A percentile compares a stretch with the other conserved stretches of the same genome.
Evolutionary conservation across 2,329 filamentous ascomycete genomes (phyloP).

Genomic region (Xylaria sp.): DNA sequence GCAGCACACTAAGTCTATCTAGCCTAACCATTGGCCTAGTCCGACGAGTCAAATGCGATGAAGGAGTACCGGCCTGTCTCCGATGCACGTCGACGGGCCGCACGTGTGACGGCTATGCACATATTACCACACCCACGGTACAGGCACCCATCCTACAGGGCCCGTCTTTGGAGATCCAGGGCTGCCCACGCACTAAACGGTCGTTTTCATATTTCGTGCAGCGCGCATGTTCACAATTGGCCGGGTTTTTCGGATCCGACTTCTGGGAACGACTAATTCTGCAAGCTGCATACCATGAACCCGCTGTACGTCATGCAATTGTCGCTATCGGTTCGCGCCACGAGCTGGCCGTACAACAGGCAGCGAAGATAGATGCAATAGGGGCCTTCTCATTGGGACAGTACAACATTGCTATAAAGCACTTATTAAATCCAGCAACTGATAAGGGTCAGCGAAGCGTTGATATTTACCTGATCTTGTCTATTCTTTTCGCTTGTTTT

Average conservation of each 20-base stretch:
- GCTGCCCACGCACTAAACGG: conserved; percentile 11
- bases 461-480: conserved; percentile 22
- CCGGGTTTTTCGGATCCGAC: conserved; percentile 29
- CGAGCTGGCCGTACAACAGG: conserved; percentile 14
- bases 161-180: conserved; percentile 17
- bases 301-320: conserved; percentile 27
- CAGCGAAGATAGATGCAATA: neutral
- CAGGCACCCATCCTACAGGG: conserved; percentile 1
- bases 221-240: conserved; percentile 21
- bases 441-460: neutral
- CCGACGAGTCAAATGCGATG: conserved; percentile 28
- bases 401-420: conserved; percentile 26
- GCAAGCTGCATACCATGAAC: conserved; percentile 29
- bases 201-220: conserved; percentile 30
- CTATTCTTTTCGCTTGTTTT: conserved; percentile 29
- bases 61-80: conserved; percentile 24
- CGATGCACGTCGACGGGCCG: conserved; percentile 31
- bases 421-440: conserved; percentile 7
- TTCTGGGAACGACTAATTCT: conserved; percentile 32
- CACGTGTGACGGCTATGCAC: conserved; percentile 23
- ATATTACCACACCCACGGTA: neutral
- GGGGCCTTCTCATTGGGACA: conserved; percentile 15
- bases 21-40: conserved; percentile 12
- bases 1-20: neutral
- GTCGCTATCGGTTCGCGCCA: conserved; percentile 28